Evolutionary conservation across 106 monocot genomes (phyloP).

Genomic region (Allium sativum): DNA sequence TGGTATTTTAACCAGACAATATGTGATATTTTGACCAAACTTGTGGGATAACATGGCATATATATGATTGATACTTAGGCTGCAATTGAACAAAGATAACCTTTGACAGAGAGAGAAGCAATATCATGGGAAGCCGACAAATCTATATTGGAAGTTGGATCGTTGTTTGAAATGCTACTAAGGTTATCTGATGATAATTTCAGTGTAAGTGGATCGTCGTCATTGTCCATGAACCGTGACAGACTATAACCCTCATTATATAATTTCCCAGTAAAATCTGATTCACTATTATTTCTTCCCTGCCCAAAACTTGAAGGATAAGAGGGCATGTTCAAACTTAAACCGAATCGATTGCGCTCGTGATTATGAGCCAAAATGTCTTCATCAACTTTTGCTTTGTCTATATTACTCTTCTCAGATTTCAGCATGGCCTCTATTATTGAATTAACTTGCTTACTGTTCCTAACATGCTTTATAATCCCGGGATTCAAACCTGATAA

Average conservation of each 20-base stretch:
- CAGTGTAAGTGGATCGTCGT: conserved; percentile 29
- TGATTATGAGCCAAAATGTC: conserved; percentile 1
- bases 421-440: conserved; percentile 73
- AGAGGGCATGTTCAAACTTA: conserved; percentile 1
- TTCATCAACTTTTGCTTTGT: conserved; percentile 5
- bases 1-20: no score
- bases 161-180: conserved; percentile 23
- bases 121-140: conserved; percentile 28
- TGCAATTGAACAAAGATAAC: conserved; percentile 16
- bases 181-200: conserved; percentile 42
- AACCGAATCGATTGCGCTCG: not conserved
- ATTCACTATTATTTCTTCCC: not conserved
- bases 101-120: conserved; percentile 57
- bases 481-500: conserved; percentile 82
- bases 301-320: conserved; percentile 1
- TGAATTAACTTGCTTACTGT: conserved; percentile 76
- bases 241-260: conserved; percentile 4
- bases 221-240: conserved; percentile 10
- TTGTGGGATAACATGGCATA: no score
- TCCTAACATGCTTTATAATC: conserved; percentile 91
- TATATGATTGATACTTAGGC: no score
- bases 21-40: no score
- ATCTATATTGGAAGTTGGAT: conserved; percentile 21
- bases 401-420: conserved; percentile 34
- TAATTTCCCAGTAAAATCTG: not conserved